Conservation (phyloP, 2,329 filamentous ascomycete species). For the Geoglossum cookeanum region DNA sequence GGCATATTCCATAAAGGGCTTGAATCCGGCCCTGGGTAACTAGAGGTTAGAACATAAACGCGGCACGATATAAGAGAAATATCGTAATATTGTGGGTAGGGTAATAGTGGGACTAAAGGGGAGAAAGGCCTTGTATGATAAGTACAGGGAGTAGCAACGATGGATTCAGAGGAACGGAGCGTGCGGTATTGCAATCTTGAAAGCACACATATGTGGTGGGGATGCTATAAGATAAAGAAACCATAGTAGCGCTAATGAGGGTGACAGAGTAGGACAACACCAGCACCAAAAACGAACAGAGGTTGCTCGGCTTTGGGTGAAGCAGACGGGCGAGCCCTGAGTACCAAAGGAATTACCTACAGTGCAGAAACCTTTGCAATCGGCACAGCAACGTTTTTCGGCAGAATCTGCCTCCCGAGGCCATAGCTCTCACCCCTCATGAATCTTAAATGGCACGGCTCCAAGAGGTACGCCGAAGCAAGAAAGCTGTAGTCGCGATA, state of each 20-base stretch:
- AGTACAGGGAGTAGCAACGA: background rate
- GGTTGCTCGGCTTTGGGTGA: too few relatives aligned
- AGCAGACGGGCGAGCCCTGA: background rate
- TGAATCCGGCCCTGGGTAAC: constrained; percentile 43
- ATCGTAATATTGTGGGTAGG: too few relatives aligned
- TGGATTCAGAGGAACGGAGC: too few relatives aligned
- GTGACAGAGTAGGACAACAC: too few relatives aligned
- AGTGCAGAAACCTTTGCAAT: constrained; percentile 70
- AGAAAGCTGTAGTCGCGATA: constrained; percentile 89
- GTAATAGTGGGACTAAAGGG: too few relatives aligned
- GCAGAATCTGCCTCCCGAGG: constrained; percentile 53
- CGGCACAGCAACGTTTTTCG: constrained; percentile 55
- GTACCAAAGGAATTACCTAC: constrained; percentile 37
- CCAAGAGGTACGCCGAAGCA: constrained; percentile 72
- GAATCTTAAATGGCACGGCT: constrained; percentile 70
- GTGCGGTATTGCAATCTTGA: too few relatives aligned
- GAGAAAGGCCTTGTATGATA: background rate
- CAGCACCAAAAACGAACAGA: too few relatives aligned
- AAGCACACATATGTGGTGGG: too few relatives aligned
- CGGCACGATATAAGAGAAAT: too few relatives aligned
- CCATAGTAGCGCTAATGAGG: too few relatives aligned
- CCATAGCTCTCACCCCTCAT: constrained; percentile 53
- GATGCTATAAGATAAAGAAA: too few relatives aligned
- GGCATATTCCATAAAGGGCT: constrained; percentile 80
- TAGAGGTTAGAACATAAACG: constrained; percentile 10